phyloP scores from a whole-genome alignment of 495 filamentous ascomycete species.

The Aspergillus saccharolyticus region DNA sequence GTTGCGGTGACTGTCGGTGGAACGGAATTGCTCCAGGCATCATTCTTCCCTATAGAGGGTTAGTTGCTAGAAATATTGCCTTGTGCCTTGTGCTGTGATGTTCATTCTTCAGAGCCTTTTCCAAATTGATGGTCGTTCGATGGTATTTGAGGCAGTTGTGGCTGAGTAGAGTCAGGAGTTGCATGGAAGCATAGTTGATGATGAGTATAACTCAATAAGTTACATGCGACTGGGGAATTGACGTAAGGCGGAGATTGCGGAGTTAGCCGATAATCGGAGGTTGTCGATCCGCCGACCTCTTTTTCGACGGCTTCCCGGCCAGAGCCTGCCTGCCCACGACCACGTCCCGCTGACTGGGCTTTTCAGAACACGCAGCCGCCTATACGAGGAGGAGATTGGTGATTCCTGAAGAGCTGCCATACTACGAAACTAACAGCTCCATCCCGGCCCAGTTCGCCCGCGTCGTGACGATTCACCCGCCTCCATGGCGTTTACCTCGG shows the following conservation, averaged over 20 bases:
- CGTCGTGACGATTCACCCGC: no score
- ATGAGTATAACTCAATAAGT: no score
- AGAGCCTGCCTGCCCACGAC: not conserved
- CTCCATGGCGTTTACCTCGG: slow-evolving; percentile 30
- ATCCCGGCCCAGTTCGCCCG: no score
- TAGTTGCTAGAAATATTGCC: slow-evolving; percentile 12
- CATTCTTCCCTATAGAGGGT: slow-evolving; percentile 10
- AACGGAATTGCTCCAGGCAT: slow-evolving; percentile 8
- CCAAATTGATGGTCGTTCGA: slow-evolving; percentile 1
- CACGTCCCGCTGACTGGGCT: no score
- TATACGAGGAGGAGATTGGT: no score
- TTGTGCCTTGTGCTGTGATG: slow-evolving; percentile 6
- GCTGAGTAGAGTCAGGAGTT: no score
- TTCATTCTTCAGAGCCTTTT: slow-evolving; percentile 2
- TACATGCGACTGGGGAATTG: not conserved
- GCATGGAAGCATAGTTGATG: slow-evolving; percentile 8
- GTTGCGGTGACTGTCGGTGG: slow-evolving; percentile 18
- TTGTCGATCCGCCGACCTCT: not conserved
- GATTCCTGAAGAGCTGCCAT: no score
- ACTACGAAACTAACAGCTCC: no score
- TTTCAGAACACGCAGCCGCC: no score
- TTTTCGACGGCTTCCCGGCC: not conserved
- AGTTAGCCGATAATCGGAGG: slow-evolving; percentile 19
- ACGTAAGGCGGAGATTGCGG: slow-evolving; percentile 20
- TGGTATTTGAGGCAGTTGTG: slow-evolving; percentile 1